phyloP scores from a whole-genome alignment of 1,139 yeast species.

The Geotrichum australiense region DNA sequence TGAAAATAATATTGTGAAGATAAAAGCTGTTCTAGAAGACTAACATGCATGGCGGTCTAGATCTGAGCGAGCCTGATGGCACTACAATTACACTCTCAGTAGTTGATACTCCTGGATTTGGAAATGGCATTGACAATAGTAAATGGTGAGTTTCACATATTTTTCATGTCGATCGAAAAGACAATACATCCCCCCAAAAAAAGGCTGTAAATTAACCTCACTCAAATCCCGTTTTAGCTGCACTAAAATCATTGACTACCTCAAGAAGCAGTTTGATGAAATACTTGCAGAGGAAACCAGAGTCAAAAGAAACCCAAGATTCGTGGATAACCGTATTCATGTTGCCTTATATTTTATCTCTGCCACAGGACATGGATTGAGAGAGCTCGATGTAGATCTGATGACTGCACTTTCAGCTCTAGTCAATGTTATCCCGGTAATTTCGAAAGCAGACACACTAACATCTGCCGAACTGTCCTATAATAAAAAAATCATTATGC shows the following conservation, averaged over 20 bases:
- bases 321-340: slow-evolving; percentile 68
- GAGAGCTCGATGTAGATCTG: slow-evolving; percentile 68
- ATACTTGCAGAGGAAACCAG: slow-evolving; percentile 88
- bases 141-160: slow-evolving; percentile 34
- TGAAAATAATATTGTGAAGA: too few species aligned
- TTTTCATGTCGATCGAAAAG: neutral
- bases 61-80: slow-evolving; percentile 46
- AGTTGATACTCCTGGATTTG: slow-evolving; percentile 77
- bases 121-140: slow-evolving; percentile 59
- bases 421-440: slow-evolving; percentile 83
- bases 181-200: neutral
- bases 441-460: slow-evolving; percentile 81
- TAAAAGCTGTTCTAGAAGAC: slow-evolving; percentile 1
- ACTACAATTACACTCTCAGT: slow-evolving; percentile 51
- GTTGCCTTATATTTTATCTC: slow-evolving; percentile 62
- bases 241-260: slow-evolving; percentile 61
- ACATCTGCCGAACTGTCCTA: slow-evolving; percentile 64
- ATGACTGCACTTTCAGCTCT: slow-evolving; percentile 71
- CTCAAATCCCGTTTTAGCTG: slow-evolving; percentile 37
- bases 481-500: slow-evolving; percentile 58
- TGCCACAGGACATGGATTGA: slow-evolving; percentile 69
- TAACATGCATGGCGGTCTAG: slow-evolving; percentile 15
- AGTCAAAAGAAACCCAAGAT: slow-evolving; percentile 75
- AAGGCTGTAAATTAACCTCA: slow-evolving; percentile 1
- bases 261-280: slow-evolving; percentile 87